Percentiles rank a stretch among this genome's conserved stretches.
These are phyloP conservation scores for Blastobotrys muscicola DNA, from an alignment of 805 yeast species.

Conservation along the genomic window DNA sequence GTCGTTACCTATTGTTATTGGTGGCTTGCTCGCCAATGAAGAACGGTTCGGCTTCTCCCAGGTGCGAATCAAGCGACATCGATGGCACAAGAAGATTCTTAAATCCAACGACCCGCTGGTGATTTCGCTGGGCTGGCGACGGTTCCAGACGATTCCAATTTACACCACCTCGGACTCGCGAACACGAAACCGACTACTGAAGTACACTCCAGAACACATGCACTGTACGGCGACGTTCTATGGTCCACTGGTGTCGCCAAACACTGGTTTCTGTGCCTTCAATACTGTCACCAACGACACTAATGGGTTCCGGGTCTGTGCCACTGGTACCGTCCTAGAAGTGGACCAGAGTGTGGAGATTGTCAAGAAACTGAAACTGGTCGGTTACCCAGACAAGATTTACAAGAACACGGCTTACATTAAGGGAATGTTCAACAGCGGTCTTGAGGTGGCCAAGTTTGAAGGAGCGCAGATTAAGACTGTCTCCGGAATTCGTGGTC, in stretches of 20 bases:
- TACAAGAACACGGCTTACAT: slow-evolving; percentile 95
- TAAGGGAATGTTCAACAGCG: slow-evolving; percentile 88
- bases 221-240: slow-evolving; percentile 92
- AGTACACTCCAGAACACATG: slow-evolving; percentile 97
- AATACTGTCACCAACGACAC: slow-evolving; percentile 78
- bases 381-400: slow-evolving; percentile 89
- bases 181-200: slow-evolving; percentile 95
- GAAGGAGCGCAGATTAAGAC: slow-evolving; percentile 97
- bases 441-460: slow-evolving; percentile 92
- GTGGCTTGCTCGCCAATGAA: slow-evolving; percentile 86
- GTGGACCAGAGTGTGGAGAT: slow-evolving; percentile 82
- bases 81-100: slow-evolving; percentile 96
- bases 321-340: slow-evolving; percentile 93
- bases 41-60: slow-evolving; percentile 87
- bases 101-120: slow-evolving; percentile 94
- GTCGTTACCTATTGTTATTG: slow-evolving; percentile 72
- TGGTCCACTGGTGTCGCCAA: slow-evolving; percentile 96
- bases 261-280: slow-evolving; percentile 94
- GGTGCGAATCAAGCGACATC: slow-evolving; percentile 91
- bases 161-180: slow-evolving; percentile 96
- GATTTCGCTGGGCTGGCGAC: slow-evolving; percentile 92
- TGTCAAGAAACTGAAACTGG: slow-evolving; percentile 89
- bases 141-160: slow-evolving; percentile 93
- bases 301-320: slow-evolving; percentile 88
- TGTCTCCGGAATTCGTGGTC: slow-evolving; percentile 96